These are phyloP conservation scores for Afroboletus lepidellus DNA, from an alignment of 1,284 basidiomycete genomes.

Conservation along the genomic window DNA sequence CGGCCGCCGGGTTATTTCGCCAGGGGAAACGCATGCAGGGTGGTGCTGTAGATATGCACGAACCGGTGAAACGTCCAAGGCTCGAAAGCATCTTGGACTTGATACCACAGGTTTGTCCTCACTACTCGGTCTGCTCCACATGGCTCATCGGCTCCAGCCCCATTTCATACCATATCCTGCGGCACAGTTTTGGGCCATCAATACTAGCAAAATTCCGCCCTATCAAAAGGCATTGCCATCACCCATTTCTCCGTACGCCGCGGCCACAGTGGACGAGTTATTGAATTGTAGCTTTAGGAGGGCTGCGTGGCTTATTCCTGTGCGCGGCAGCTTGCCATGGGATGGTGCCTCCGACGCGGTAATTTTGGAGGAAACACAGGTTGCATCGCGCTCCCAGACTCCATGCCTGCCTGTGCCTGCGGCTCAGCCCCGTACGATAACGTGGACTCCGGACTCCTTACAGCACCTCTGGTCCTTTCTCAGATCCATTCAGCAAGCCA, in stretches of 20 bases:
- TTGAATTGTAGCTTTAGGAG: conserved; percentile 39
- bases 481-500: conserved; percentile 38
- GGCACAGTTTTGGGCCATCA: conserved; percentile 16
- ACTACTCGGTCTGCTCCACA: not conserved
- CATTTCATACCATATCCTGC: conserved; percentile 29
- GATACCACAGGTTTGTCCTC: conserved; percentile 29
- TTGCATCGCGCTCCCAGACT: conserved; percentile 13
- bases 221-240: conserved; percentile 30
- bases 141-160: conserved; percentile 24
- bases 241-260: conserved; percentile 44
- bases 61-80: conserved; percentile 20
- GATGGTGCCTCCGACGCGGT: conserved; percentile 44
- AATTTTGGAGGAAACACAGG: conserved; percentile 34
- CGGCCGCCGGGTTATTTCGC: not conserved
- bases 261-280: conserved; percentile 27
- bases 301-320: conserved; percentile 61
- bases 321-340: conserved; percentile 58
- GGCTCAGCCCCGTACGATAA: conserved; percentile 32
- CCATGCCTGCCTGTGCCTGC: conserved; percentile 19
- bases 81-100: conserved; percentile 21
- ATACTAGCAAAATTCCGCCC: conserved; percentile 23
- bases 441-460: conserved; percentile 51
- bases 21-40: conserved; percentile 22
- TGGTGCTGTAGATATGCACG: not conserved
- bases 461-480: conserved; percentile 55